Conservation (phyloP, 495 filamentous ascomycete species). For the Pyronema omphalodes region DNA sequence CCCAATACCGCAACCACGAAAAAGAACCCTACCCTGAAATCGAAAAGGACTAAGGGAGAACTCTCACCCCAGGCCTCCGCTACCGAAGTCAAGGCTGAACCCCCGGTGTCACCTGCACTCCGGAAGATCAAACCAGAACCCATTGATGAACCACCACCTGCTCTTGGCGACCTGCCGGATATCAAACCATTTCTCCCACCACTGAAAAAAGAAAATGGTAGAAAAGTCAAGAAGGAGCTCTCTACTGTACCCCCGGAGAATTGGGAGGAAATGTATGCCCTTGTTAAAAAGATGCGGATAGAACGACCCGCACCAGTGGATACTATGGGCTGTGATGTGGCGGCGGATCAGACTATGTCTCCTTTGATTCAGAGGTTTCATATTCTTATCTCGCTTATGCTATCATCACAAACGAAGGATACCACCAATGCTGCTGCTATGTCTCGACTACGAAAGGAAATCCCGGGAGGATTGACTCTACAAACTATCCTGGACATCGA, state of each 20-base stretch:
- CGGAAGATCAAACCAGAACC: background rate
- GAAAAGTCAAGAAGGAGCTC: background rate
- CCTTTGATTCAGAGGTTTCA: conserved; percentile 59
- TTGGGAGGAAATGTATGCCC: conserved; percentile 70
- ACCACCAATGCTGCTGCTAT: conserved; percentile 80
- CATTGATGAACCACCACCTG: background rate
- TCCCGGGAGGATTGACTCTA: conserved; percentile 52
- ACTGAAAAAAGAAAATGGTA: background rate
- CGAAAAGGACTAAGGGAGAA: background rate
- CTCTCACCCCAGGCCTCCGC: background rate
- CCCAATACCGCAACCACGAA: background rate
- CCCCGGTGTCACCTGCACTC: background rate
- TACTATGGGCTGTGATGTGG: conserved; percentile 87
- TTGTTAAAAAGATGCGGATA: conserved; percentile 61
- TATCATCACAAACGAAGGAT: conserved; percentile 93
- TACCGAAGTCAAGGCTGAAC: background rate
- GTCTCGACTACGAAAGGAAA: conserved; percentile 52
- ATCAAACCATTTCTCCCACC: background rate
- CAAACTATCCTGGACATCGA: conserved; percentile 60
- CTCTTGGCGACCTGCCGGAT: background rate
- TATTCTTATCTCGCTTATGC: conserved; percentile 81
- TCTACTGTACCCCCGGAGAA: conserved; percentile 41
- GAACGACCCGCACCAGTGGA: conserved; percentile 73
- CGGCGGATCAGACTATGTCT: conserved; percentile 36
- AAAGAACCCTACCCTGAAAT: background rate